Conservation (phyloP, 495 filamentous ascomycete species). For the Eremomyces bilateralis region DNA sequence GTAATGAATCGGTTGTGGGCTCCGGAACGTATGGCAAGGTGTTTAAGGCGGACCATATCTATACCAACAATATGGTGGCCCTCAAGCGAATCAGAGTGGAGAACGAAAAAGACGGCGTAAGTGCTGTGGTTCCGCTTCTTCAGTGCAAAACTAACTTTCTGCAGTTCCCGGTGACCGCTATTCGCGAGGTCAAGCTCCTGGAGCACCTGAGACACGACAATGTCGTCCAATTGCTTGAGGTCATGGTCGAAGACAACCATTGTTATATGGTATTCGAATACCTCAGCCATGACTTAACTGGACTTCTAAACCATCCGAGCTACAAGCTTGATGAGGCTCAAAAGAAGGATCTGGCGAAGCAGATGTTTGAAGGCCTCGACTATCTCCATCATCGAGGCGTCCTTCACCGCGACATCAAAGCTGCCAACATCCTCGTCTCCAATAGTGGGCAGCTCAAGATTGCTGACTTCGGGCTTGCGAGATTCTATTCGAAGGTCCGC, state of each 20-base stretch:
- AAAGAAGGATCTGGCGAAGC: constrained; percentile 83
- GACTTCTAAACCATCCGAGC: constrained; percentile 77
- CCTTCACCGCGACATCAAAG: constrained; percentile 6
- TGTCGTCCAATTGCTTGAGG: constrained; percentile 71
- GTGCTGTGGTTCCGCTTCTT: constrained; percentile 2
- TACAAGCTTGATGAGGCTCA: constrained; percentile 70
- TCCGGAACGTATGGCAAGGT: constrained; percentile 94
- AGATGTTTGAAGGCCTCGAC: constrained; percentile 83
- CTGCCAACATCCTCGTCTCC: constrained; percentile 72
- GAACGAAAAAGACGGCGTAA: constrained; percentile 71
- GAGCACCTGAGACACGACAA: constrained; percentile 84
- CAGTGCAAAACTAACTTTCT: constrained; percentile 6
- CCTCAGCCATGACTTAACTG: constrained; percentile 79
- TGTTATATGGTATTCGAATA: constrained; percentile 99
- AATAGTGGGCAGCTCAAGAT: constrained; percentile 74
- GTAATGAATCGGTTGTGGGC: constrained; percentile 83
- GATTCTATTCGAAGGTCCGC: constrained; percentile 77
- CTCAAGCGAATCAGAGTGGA: constrained; percentile 93
- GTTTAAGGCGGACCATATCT: constrained; percentile 93
- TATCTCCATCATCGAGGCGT: background rate
- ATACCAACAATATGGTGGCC: constrained; percentile 74
- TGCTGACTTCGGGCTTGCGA: constrained; percentile 92
- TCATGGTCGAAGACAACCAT: constrained; percentile 97
- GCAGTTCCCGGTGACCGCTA: constrained; percentile 84
- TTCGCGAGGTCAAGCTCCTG: constrained; percentile 89